Percentiles rank a stretch among this genome's conserved stretches.
Evolutionary conservation across 75 land plant species (phyloP).

Genomic region (Adiantum capillusveneris): DNA sequence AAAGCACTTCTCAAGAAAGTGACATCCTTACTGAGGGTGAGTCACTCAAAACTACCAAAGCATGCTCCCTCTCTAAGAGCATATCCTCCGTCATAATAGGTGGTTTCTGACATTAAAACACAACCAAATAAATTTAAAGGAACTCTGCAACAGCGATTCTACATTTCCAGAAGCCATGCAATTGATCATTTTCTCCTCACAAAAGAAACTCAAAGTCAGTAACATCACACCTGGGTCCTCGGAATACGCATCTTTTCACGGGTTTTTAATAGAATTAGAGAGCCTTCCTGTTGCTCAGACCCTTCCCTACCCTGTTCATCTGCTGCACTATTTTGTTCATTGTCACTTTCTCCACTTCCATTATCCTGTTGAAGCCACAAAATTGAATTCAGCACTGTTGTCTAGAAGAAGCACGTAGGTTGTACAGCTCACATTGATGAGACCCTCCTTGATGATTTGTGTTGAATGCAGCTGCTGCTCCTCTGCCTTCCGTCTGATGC

Average conservation of each 20-base stretch:
- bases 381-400: too few species aligned
- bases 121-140: too few species aligned
- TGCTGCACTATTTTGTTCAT: not conserved
- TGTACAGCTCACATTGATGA: not conserved
- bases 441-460: not conserved
- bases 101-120: constrained; percentile 40
- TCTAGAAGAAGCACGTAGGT: too few species aligned
- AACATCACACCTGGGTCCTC: constrained; percentile 62
- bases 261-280: constrained; percentile 63
- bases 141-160: too few species aligned
- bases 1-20: too few species aligned
- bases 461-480: constrained; percentile 1
- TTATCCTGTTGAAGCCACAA: not conserved
- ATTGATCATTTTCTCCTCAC: too few species aligned
- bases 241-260: constrained; percentile 71
- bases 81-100: constrained; percentile 98
- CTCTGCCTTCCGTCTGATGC: constrained; percentile 51
- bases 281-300: constrained; percentile 59
- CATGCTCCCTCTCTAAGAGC: constrained; percentile 87
- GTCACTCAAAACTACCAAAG: constrained; percentile 54
- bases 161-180: too few species aligned
- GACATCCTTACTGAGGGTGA: constrained; percentile 23
- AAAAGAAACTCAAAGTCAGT: too few species aligned
- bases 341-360: not conserved
- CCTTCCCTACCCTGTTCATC: constrained; percentile 32